These are phyloP conservation scores for Bipolaris oryzae DNA, from an alignment of 2,329 filamentous ascomycete species.

Conservation along the genomic window DNA sequence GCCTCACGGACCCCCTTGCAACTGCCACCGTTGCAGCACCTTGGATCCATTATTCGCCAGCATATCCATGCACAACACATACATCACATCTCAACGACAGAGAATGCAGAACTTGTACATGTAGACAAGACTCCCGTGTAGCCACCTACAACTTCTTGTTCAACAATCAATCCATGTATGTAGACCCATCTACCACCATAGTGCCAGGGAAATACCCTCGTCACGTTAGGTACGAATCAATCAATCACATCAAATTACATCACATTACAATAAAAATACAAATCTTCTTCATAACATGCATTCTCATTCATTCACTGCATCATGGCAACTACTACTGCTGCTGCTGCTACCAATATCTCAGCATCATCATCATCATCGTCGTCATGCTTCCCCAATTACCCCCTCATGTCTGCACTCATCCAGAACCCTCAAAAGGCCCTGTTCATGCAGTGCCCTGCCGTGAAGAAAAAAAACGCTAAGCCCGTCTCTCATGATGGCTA, in stretches of 20 bases:
- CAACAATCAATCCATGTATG: not conserved
- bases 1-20: no score
- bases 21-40: no score
- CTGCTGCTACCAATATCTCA: slow-evolving; percentile 8
- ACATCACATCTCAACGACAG: no score
- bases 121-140: no score
- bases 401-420: slow-evolving; percentile 23
- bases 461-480: slow-evolving; percentile 14
- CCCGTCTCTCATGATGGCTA: slow-evolving; percentile 22
- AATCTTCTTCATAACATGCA: slow-evolving; percentile 10
- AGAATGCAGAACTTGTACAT: no score
- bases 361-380: slow-evolving; percentile 4
- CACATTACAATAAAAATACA: not conserved
- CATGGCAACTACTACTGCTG: slow-evolving; percentile 5
- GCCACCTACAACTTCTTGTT: no score
- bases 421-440: slow-evolving; percentile 7
- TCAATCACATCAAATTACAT: no score
- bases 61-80: no score
- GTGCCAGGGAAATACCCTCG: not conserved
- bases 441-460: slow-evolving; percentile 18
- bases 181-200: no score
- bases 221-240: not conserved
- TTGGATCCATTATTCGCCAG: no score
- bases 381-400: slow-evolving; percentile 19
- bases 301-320: slow-evolving; percentile 16